Evolutionary conservation across 441 rosid genomes (phyloP).

Genomic region (Croton setiger): DNA sequence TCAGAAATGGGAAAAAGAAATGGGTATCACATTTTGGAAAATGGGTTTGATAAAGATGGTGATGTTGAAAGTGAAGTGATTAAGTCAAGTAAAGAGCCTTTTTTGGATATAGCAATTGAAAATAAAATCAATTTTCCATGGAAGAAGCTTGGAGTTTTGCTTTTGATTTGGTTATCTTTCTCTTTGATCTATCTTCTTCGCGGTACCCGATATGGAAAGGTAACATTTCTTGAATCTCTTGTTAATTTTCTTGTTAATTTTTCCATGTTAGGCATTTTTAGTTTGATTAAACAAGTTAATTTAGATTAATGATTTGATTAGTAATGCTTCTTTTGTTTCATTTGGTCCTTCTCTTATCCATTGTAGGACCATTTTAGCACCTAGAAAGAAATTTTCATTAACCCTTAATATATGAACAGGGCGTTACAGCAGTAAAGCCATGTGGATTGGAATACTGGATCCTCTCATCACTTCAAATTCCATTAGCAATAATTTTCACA

Average conservation of each 20-base stretch:
- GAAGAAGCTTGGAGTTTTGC: constrained; percentile 59
- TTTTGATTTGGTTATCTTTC: constrained; percentile 75
- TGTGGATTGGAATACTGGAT: constrained; percentile 82
- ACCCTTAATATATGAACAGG: constrained; percentile 54
- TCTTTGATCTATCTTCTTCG: constrained; percentile 58
- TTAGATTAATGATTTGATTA: constrained; percentile 1
- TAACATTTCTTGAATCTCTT: constrained; percentile 29
- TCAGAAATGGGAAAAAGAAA: constrained; percentile 38
- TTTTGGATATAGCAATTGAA: constrained; percentile 32
- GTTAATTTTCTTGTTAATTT: no score
- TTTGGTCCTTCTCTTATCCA: no score
- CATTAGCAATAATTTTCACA: constrained; percentile 76
- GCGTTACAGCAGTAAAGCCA: constrained; percentile 50
- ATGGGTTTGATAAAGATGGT: constrained; percentile 23
- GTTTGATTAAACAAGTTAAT: background rate
- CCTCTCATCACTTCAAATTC: constrained; percentile 73
- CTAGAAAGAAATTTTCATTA: no score
- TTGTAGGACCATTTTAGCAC: no score
- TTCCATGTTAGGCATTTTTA: background rate
- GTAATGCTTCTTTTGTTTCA: background rate
- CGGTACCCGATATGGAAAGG: constrained; percentile 68
- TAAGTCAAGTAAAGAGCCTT: constrained; percentile 34
- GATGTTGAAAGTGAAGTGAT: constrained; percentile 27
- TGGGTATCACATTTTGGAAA: constrained; percentile 35
- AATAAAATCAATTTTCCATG: constrained; percentile 46